phyloP scores from a whole-genome alignment of 2,329 filamentous ascomycete genomes.

The Paraphaeosphaeria minitans region DNA sequence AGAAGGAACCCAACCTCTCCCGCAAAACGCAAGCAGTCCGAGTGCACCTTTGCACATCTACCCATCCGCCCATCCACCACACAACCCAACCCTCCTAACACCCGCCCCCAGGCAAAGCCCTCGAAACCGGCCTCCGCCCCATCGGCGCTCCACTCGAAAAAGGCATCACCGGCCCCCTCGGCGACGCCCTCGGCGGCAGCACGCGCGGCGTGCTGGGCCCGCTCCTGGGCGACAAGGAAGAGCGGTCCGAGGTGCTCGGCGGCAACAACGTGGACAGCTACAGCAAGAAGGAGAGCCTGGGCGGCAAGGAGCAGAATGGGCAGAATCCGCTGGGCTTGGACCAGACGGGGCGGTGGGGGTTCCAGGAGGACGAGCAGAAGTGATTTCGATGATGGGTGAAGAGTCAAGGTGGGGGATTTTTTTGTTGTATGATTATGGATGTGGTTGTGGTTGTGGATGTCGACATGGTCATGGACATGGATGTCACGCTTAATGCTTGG shows the following conservation, averaged over 20 bases:
- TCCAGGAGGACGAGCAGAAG: constrained; percentile 31
- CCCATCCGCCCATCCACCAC: not conserved
- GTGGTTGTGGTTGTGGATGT: no score
- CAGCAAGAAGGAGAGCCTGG: constrained; percentile 44
- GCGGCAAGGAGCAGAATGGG: constrained; percentile 47
- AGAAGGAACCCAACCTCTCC: no score
- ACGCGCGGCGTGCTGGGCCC: constrained; percentile 46
- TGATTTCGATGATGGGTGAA: no score
- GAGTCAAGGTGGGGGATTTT: constrained; percentile 1
- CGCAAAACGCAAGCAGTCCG: no score
- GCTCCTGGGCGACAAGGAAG: constrained; percentile 40
- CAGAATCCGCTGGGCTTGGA: constrained; percentile 48
- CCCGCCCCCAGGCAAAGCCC: constrained; percentile 37
- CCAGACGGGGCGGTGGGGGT: constrained; percentile 45
- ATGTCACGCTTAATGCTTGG: not conserved
- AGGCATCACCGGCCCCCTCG: constrained; percentile 43
- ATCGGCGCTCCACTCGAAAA: constrained; percentile 46
- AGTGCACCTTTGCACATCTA: not conserved
- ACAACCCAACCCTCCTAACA: not conserved
- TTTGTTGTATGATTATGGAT: not conserved
- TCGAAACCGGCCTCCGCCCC: constrained; percentile 46
- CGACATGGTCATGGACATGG: no score
- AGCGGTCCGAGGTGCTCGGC: constrained; percentile 44
- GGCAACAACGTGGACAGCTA: constrained; percentile 49
- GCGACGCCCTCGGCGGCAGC: constrained; percentile 42